Evolutionary conservation across 148 eudicot genomes (phyloP), one percentile per base, ranked within the genome.

Genomic region (Vaccinium myrtillus): DNA sequence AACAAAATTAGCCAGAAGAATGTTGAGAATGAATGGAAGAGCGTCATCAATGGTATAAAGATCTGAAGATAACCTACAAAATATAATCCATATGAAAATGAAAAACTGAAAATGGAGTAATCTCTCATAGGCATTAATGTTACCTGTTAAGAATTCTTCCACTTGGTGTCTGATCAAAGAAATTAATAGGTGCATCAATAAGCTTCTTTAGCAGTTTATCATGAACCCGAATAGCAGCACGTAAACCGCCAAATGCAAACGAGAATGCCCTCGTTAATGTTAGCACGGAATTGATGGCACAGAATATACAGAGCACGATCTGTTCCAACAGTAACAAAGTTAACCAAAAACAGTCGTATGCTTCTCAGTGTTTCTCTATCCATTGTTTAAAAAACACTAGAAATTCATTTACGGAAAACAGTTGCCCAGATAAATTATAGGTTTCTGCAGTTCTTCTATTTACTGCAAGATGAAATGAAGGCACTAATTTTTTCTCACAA

Each of bases 71-170:
- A 96, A 86, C 90, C 99, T 96, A 78, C 89, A 92, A 74, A 87
- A 80, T 51, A 69, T 54, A 80, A 63, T 77, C 86, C 83, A 83
- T 63, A 69, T 76, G 73, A 85, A 75, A 54, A 56, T 50, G 53
- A 15, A 83, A 49, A 55, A 77, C 25, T 70, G 32, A 54, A 43
- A 25, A 12, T 63, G 23, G 1, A 30, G 50, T 56, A 16, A 79
- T 82, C 65, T 49, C 77, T 39, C 48, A 6, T 61, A 78, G 67
- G 65, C 16, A 84, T 58, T 46, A 39, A 82, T 36, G 80, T 53
- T 86, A 95, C 99, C 99, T 93, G 89, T 96, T 96, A 75, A 96
- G 89, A 86, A 96, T 94, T 89, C 99, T 94, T 86, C 99, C 99
- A 82, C 89, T 90, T 78, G 99, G 98, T 56, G 98, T 96, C 85